Base-by-base conservation (phyloP, 2,329 filamentous ascomycete species). In the Xylaria sp. region DNA sequence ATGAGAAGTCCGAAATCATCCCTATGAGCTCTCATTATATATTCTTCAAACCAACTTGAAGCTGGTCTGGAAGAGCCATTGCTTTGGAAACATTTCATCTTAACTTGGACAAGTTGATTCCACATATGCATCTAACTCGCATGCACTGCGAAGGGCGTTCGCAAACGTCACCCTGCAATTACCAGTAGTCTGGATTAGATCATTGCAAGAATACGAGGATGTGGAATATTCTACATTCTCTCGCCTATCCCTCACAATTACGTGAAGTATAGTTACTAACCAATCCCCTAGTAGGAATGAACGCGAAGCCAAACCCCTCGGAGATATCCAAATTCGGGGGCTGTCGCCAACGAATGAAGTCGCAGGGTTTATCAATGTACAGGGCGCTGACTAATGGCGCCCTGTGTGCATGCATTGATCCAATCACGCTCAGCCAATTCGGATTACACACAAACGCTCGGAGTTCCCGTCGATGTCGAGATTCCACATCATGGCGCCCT, bases 321-420 rank as follows among this genome's bases (percentile, higher is more conserved):
- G 60, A 68, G 48, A 68, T 59, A 46, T 59, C 15, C 39, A 39
- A 44, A 44, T 50, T 59, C 60, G 59, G 65, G 55, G 48, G 9
- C 37, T 25, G n/a, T 66, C 48, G 28, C 41, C 64, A 46, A 2
- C 25, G 52, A 39, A 39, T 41, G 15, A 58, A n/a, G 52, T 55
- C 57, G 28, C 59, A 51, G 58, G 34, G 41, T 37, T 37, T 44
- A 39, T 39, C 12, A 20, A 44, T 18, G 54, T 41, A 25, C 10
- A 9, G 56, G n/a, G 28, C 15, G 55, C 54, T 68, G 65, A 64
- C 48, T 64, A 68, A 68, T 10, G 20, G 20, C 25, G 15, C 15
- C 48, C 25, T 25, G 20, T 41, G 48, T 55, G 41, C 25, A 37
- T 34, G n/a, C 13, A 25, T 12, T 37, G 20, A 28, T 18, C 52